phyloP scores from a whole-genome alignment of 495 filamentous ascomycete species.

The Hypoxylon fragiforme region DNA sequence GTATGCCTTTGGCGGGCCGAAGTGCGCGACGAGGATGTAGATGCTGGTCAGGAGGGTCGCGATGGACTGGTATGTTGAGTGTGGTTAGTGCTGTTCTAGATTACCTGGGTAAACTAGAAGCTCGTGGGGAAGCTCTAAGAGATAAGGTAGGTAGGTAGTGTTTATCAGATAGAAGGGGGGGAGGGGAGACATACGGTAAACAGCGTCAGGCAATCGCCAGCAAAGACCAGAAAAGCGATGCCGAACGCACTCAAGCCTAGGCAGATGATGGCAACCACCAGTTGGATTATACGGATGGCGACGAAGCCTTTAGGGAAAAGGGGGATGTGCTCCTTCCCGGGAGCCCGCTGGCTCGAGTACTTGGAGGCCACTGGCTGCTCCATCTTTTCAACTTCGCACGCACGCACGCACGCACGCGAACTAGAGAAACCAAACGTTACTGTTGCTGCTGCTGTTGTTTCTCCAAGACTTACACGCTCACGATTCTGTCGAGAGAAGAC shows the following conservation, averaged over 20 bases:
- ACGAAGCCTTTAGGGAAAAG: constrained; percentile 53
- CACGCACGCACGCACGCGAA: too few relatives aligned
- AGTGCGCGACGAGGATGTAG: constrained; percentile 46
- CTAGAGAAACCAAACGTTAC: neutral
- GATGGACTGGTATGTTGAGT: constrained; percentile 41
- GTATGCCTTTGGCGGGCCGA: constrained; percentile 38
- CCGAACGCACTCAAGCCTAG: constrained; percentile 71
- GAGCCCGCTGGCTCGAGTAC: constrained; percentile 33
- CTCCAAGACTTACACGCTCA: too few relatives aligned
- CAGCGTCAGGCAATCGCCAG: constrained; percentile 41
- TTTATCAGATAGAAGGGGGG: too few relatives aligned
- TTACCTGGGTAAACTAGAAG: too few relatives aligned
- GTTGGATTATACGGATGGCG: constrained; percentile 63
- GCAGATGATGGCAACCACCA: constrained; percentile 64
- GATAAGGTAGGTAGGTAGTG: too few relatives aligned
- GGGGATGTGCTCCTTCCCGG: constrained; percentile 50
- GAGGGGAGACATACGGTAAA: constrained; percentile 54
- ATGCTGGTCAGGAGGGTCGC: constrained; percentile 44
- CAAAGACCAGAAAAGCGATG: constrained; percentile 36
- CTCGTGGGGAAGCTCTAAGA: too few relatives aligned
- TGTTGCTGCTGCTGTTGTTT: too few relatives aligned
- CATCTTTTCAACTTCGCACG: too few relatives aligned
- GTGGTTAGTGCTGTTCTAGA: too few relatives aligned
- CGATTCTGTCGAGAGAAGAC: neutral
- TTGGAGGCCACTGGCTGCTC: constrained; percentile 25